Conservation (phyloP, 1,284 basidiomycete species). For the Cryptococcus depauperatus region DNA sequence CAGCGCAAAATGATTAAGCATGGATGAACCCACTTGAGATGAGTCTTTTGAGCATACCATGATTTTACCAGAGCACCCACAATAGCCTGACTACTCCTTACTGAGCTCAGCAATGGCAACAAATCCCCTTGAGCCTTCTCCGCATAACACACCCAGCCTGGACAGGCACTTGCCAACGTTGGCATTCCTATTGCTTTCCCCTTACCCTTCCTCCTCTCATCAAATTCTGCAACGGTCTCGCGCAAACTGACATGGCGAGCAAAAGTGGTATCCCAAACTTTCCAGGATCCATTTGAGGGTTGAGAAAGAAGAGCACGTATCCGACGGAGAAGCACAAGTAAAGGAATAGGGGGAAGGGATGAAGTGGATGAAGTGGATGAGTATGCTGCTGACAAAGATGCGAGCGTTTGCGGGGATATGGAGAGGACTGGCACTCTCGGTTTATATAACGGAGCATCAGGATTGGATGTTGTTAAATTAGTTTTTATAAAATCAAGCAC, state of each 20-base stretch:
- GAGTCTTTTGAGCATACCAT: slow-evolving; percentile 62
- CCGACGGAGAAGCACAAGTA: slow-evolving; percentile 58
- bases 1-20: neutral
- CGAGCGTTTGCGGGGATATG: slow-evolving; percentile 84
- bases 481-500: slow-evolving; percentile 65
- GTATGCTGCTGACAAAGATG: slow-evolving; percentile 74
- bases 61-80: slow-evolving; percentile 89
- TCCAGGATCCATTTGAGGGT: slow-evolving; percentile 37
- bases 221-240: slow-evolving; percentile 76
- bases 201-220: slow-evolving; percentile 53
- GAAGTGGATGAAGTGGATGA: slow-evolving; percentile 27
- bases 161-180: slow-evolving; percentile 92
- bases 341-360: slow-evolving; percentile 44
- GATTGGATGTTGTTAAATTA: slow-evolving; percentile 37
- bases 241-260: slow-evolving; percentile 76
- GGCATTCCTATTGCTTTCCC: slow-evolving; percentile 52
- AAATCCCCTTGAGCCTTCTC: slow-evolving; percentile 96
- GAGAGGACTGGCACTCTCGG: slow-evolving; percentile 64
- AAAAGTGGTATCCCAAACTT: slow-evolving; percentile 90
- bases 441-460: slow-evolving; percentile 12
- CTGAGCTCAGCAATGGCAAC: slow-evolving; percentile 76
- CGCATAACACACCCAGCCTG: slow-evolving; percentile 98
- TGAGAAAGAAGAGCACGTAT: slow-evolving; percentile 53
- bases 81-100: slow-evolving; percentile 88
- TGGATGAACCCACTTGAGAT: slow-evolving; percentile 54